A percentile compares a stretch with the other conserved stretches of the same genome.
Conservation (phyloP, 106 monocot species). For the Dioscorea alata region DNA sequence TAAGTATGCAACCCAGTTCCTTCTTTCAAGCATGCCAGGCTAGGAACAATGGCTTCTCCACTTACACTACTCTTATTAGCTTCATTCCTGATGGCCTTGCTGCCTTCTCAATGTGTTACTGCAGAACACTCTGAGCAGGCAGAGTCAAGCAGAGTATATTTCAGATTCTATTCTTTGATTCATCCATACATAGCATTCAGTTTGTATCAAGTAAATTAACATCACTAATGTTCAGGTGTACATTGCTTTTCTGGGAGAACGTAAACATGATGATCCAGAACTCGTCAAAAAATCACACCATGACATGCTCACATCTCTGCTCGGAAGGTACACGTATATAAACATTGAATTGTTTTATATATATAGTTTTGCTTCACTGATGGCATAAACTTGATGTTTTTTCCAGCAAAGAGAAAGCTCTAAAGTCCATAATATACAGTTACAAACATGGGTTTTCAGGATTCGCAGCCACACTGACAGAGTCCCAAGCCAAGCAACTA, state of each 20-base stretch:
- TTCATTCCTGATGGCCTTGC: too few species aligned
- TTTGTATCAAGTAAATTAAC: too few species aligned
- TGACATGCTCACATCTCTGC: conserved; percentile 18
- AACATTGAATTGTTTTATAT: too few species aligned
- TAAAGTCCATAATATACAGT: conserved; percentile 33
- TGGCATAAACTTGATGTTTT: not conserved
- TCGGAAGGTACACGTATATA: conserved; percentile 18
- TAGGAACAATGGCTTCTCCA: too few species aligned
- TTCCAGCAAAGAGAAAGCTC: conserved; percentile 35
- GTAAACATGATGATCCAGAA: conserved; percentile 19
- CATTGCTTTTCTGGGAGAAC: conserved; percentile 33
- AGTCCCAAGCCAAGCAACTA: conserved; percentile 23
- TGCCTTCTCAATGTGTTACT: too few species aligned
- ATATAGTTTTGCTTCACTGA: not conserved
- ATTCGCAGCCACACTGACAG: conserved; percentile 46
- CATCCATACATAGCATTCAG: too few species aligned
- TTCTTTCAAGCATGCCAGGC: too few species aligned
- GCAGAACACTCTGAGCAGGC: too few species aligned
- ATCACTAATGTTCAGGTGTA: conserved; percentile 9
- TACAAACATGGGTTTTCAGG: conserved; percentile 66
- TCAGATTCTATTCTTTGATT: too few species aligned
- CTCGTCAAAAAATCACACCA: conserved; percentile 20
- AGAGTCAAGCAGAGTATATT: too few species aligned
- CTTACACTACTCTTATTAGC: too few species aligned
- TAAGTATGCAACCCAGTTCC: too few species aligned